These are phyloP conservation scores for Acidiella bohemica DNA, from an alignment of 495 filamentous ascomycete species.

Conservation along the genomic window DNA sequence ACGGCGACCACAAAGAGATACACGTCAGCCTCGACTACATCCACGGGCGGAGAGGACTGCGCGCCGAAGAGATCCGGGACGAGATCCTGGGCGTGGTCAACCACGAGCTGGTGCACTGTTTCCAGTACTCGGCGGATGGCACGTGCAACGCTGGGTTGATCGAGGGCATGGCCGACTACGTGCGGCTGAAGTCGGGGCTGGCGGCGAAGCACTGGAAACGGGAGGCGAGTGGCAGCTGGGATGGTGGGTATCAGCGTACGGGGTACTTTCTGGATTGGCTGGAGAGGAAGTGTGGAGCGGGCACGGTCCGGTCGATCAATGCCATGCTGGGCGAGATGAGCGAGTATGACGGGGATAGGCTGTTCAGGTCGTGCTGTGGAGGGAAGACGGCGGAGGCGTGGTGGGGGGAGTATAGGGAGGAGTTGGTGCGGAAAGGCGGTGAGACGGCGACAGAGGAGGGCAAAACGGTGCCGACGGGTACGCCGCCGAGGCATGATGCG, in stretches of 20 bases:
- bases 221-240: conserved; percentile 53
- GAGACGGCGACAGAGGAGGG: neutral
- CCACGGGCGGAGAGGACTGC: conserved; percentile 22
- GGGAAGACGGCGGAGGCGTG: conserved; percentile 44
- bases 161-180: conserved; percentile 92
- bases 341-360: conserved; percentile 42
- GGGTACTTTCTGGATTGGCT: conserved; percentile 80
- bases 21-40: conserved; percentile 77
- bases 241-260: conserved; percentile 84
- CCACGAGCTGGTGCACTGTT: conserved; percentile 95
- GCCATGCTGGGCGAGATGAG: conserved; percentile 46
- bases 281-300: conserved; percentile 49
- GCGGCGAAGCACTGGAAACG: conserved; percentile 76
- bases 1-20: conserved; percentile 88
- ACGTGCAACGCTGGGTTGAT: conserved; percentile 65
- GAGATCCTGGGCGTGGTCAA: conserved; percentile 76
- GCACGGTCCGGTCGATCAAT: conserved; percentile 62
- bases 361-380: conserved; percentile 40
- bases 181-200: conserved; percentile 59
- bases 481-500: conserved; percentile 3
- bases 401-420: conserved; percentile 56
- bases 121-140: conserved; percentile 60
- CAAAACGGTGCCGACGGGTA: conserved; percentile 8
- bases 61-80: conserved; percentile 28
- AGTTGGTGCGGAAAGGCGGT: conserved; percentile 6